Evolutionary conservation across 139 green algal species (phyloP), one percentile per base, ranked within the genome.

Genomic region (Trebouxia sp.): DNA sequence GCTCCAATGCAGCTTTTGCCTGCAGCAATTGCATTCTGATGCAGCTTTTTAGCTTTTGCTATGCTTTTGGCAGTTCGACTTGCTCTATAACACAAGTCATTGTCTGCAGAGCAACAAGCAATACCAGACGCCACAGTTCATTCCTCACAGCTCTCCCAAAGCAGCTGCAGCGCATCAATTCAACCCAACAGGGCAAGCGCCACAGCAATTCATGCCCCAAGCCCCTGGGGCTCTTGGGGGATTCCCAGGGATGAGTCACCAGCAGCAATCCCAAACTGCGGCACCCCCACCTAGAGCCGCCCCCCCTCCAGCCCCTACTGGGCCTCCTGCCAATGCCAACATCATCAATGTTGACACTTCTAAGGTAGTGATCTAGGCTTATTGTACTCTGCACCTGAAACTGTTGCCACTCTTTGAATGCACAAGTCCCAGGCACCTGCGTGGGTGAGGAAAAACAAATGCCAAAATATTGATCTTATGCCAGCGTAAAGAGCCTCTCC

Each of bases 251-350:
- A 77, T 77, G 41, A 41, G 39, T 5, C 42, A 53, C 41, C 69
- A 22, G 26, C 39, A 55, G 26, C 69, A 53, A 12, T 51, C 62
- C 6, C 69, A 77, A 76, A 74, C 65, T 32, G 67, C 72, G n/a
- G 74, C 75, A 11, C 41, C 81, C 1, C 81, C 84, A 28, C 51
- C 62, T 7, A 55, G 79, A 38, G 87, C 90, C 2, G 48, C 78
- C n/a, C 67, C 87, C 17, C 91, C 92, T 0, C 76, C 90, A 3
- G 76, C 77, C 20, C 89, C 89, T 5, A 78, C 88, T 11, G 91
- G 90, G 0, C 94, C 94, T 32, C 94, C 94, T 6, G 74, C 92
- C 48, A 93, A 94, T 82, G 89, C 94, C 55, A 88, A 67, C 35
- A 84, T 97, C 17, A 42, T 77, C 3, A 96, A 80, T 41, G 92